Base-by-base conservation (phyloP, 1,284 basidiomycete species). In the Filobasidium uniguttulatum region DNA sequence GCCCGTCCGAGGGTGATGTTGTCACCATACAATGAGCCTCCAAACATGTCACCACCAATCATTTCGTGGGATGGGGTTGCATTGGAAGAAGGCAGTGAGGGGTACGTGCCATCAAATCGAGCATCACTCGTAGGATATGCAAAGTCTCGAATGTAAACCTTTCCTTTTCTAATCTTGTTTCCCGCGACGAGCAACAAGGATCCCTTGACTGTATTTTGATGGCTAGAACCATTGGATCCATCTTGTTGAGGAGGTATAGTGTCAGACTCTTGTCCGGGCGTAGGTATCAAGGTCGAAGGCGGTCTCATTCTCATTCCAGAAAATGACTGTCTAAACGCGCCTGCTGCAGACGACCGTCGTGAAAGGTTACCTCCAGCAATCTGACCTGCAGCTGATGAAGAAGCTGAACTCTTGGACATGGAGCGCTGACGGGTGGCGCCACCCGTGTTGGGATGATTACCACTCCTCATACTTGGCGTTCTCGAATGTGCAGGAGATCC, bases 21-120 rank as follows among this genome's bases (percentile, higher is more conserved):
- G 15, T 15, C 35, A 25, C 34, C 19, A 17, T 38, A 8, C 15
- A 23, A 2, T 29, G 30, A 22, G 19, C 45, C 17, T 50, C 48
- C n/a, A n/a, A n/a, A n/a, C n/a, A n/a, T n/a, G 12, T 33, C 44
- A 17, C 40, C 45, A 10, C 29, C 56, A 23, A 50, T 57, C 9
- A 52, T 52, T n/a, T 55, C 56, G 19, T 56, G n/a, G n/a, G n/a
- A n/a, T n/a, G n/a, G n/a, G n/a, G n/a, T n/a, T n/a, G n/a, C n/a
- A 9, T 29, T 23, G 15, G 40, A 43, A 3, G 40, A 45, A n/a
- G 45, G 43, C 2, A 45, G 36, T 8, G 50, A 41, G 19, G 46
- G 50, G 33, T 43, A 52, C 4, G 40, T 41, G 29, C 50, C 50
- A 31, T 40, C 30, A 22, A 35, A 48, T 0, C 50, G 50, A 14